Evolutionary conservation across 2,329 filamentous ascomycete species (phyloP).

Genomic region (Aspergillus intermedius): DNA sequence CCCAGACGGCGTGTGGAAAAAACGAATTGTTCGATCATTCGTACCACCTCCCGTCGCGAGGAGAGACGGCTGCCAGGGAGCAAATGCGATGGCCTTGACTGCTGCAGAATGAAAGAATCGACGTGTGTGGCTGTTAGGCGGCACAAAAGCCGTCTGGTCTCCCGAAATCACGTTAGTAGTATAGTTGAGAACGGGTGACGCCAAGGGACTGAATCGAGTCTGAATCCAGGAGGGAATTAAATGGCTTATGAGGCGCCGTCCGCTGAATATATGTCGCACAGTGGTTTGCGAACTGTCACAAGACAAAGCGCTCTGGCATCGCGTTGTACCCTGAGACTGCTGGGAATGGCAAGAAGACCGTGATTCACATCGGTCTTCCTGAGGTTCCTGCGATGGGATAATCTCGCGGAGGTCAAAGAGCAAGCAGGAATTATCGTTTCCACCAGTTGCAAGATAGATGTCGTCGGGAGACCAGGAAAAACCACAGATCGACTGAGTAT

Average conservation of each 20-base stretch:
- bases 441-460: slow-evolving; percentile 72
- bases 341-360: slow-evolving; percentile 5
- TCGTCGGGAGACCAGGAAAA: slow-evolving; percentile 80
- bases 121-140: slow-evolving; percentile 57
- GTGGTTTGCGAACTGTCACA: slow-evolving; percentile 13
- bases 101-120: slow-evolving; percentile 76
- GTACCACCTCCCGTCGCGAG: slow-evolving; percentile 88
- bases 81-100: slow-evolving; percentile 95
- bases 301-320: slow-evolving; percentile 15
- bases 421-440: slow-evolving; percentile 85
- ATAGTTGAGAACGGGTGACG: slow-evolving; percentile 18
- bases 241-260: slow-evolving; percentile 17
- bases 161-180: slow-evolving; percentile 24
- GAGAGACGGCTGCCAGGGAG: slow-evolving; percentile 82
- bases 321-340: slow-evolving; percentile 6
- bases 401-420: slow-evolving; percentile 67
- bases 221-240: slow-evolving; percentile 23
- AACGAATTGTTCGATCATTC: slow-evolving; percentile 92
- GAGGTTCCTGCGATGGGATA: slow-evolving; percentile 14
- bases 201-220: slow-evolving; percentile 10
- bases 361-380: slow-evolving; percentile 2
- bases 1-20: slow-evolving; percentile 82
- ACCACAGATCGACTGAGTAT: slow-evolving; percentile 86
- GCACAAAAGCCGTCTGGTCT: slow-evolving; percentile 44
- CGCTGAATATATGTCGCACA: slow-evolving; percentile 16